Evolutionary conservation across 257 asterid species (phyloP).

Genomic region (Fraxinus quadrangulata): DNA sequence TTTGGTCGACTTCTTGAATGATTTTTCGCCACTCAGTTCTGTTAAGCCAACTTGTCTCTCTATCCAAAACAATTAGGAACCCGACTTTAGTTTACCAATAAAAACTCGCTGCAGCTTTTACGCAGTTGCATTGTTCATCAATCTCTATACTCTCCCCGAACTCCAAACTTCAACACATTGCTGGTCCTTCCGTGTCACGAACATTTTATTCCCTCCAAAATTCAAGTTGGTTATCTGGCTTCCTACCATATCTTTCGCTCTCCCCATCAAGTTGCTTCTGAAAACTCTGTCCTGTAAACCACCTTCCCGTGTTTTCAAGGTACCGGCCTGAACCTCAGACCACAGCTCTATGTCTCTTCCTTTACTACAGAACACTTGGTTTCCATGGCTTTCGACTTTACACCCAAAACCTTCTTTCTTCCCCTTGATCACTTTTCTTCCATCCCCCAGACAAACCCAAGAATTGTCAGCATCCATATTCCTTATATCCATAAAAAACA

Average conservation of each 20-base stretch:
- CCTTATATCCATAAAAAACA: constrained; percentile 74
- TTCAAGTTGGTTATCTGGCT: constrained; percentile 53
- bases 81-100: neutral
- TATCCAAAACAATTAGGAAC: too few species aligned
- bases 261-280: constrained; percentile 77
- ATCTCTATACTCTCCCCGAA: constrained; percentile 34
- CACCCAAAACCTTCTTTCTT: constrained; percentile 86
- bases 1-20: neutral
- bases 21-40: neutral
- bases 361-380: constrained; percentile 75
- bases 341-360: constrained; percentile 78
- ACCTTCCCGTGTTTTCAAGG: constrained; percentile 20
- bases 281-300: constrained; percentile 48
- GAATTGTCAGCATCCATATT: constrained; percentile 45
- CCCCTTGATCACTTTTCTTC: constrained; percentile 55
- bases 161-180: constrained; percentile 83
- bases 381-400: constrained; percentile 73
- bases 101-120: neutral
- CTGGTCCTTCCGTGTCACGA: constrained; percentile 68
- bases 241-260: constrained; percentile 67
- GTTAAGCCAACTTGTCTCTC: neutral
- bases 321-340: constrained; percentile 68
- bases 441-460: constrained; percentile 79
- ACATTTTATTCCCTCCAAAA: constrained; percentile 90
- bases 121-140: neutral